Evolutionary conservation across 805 yeast species (phyloP).

Genomic region (Ogataea philodendri): DNA sequence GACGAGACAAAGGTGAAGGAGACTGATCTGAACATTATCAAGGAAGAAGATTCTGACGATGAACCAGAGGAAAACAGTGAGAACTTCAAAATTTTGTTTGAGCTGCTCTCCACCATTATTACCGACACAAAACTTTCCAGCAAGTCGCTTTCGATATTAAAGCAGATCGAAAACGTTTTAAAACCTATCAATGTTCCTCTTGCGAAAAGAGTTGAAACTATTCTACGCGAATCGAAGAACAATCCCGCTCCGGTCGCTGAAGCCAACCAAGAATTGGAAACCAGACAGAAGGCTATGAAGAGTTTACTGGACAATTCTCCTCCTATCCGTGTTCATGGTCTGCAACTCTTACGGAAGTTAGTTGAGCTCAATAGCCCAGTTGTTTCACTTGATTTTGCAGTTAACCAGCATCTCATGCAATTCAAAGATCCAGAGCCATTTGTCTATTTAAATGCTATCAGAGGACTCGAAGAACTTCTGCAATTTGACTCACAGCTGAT

Average conservation of each 20-base stretch:
- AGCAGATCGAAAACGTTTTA: constrained; percentile 17
- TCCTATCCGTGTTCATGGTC: constrained; percentile 86
- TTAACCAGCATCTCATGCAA: constrained; percentile 61
- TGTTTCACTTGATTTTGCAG: constrained; percentile 50
- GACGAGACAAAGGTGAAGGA: background rate
- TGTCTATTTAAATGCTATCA: constrained; percentile 79
- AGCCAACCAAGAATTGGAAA: constrained; percentile 37
- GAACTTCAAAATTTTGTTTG: constrained; percentile 37
- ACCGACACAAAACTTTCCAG: constrained; percentile 7
- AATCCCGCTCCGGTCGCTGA: constrained; percentile 3
- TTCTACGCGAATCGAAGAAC: constrained; percentile 4
- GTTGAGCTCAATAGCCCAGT: constrained; percentile 43
- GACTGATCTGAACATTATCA: constrained; percentile 5
- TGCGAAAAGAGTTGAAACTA: constrained; percentile 1
- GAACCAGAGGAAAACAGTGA: constrained; percentile 39
- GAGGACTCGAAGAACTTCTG: constrained; percentile 66
- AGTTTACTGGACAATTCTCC: constrained; percentile 74
- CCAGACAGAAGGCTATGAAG: constrained; percentile 58
- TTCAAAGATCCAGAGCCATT: constrained; percentile 81
- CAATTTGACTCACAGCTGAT: constrained; percentile 33
- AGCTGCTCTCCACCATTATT: constrained; percentile 37
- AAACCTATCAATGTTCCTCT: constrained; percentile 2
- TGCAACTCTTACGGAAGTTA: constrained; percentile 59
- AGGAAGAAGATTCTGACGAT: constrained; percentile 34
- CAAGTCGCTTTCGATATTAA: constrained; percentile 10